Conservation (phyloP, 495 filamentous ascomycete genomes). For the Lentithecium fluviatile region DNA sequence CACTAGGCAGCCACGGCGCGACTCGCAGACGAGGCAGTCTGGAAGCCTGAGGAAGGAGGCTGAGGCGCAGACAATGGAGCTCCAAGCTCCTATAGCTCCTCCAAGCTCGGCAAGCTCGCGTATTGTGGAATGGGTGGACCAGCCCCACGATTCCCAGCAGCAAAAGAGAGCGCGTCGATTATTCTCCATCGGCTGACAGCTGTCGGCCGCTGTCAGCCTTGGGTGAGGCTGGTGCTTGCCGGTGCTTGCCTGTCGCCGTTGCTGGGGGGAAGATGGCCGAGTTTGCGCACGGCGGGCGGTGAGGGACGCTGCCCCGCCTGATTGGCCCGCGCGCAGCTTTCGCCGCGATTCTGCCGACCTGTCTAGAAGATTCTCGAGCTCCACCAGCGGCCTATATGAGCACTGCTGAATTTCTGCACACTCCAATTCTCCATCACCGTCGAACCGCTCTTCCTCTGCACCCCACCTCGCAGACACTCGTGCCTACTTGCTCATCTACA, state of each 20-base stretch:
- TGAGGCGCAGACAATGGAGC: too few relatives aligned
- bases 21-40: too few relatives aligned
- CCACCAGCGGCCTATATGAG: conserved; percentile 16
- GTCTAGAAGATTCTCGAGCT: conserved; percentile 30
- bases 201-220: too few relatives aligned
- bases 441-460: conserved; percentile 2
- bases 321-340: conserved; percentile 11
- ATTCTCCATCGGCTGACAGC: too few relatives aligned
- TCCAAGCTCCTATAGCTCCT: too few relatives aligned
- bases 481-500: background rate
- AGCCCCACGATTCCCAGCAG: too few relatives aligned
- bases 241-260: background rate
- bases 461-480: background rate
- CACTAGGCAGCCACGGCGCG: too few relatives aligned
- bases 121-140: too few relatives aligned
- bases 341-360: conserved; percentile 22
- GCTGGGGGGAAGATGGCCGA: conserved; percentile 3
- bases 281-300: conserved; percentile 7
- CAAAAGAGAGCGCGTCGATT: too few relatives aligned
- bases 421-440: background rate
- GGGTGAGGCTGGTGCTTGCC: background rate
- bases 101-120: too few relatives aligned
- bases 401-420: conserved; percentile 2
- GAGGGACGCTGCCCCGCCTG: conserved; percentile 1
- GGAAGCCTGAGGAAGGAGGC: too few relatives aligned